Evolutionary conservation across 768 basidiomycete genomes (phyloP), one percentile per base, ranked within the genome.

Genomic region (Tylopilus subfusipes): DNA sequence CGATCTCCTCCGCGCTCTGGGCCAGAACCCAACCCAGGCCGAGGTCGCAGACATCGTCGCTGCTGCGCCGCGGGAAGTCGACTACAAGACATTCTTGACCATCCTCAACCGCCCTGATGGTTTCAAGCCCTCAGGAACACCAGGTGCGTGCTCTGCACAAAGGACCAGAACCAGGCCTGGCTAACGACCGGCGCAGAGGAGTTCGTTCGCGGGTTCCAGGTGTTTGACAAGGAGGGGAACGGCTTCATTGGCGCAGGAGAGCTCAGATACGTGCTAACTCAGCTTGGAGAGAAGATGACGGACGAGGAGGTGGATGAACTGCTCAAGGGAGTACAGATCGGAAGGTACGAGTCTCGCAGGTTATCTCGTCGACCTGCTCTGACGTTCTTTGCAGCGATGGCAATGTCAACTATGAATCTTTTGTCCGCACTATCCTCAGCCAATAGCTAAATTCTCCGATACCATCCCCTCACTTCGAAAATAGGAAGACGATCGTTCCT

Each of bases 11-110:
- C 83, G 97, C 42, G 93, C 93, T 0, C 77, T 99, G 4, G 97
- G 97, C 3, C 97, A 98, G 76, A 99, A 99, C 70, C 97, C 97
- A n/a, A 98, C 96, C 0, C 97, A 98, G 70, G 86, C 90, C n/a
- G 95, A 99, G 72, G 94, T 98, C 5, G 82, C 83, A 10, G 88
- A 93, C 19, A 84, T 98, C 59, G 81, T 90, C 27, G 73, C 77
- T 5, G 69, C 74, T 14, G 85, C 91, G 3, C 91, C 91, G 16
- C 76, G 84, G 54, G 90, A 95, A 53, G 96, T 98, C 49, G 91
- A 95, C 72, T 98, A 94, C 78, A 87, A 90, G 71, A 83, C 89
- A 0, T 99, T 99, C 72, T 71, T 97, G 56, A 76, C 82, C n/a
- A 94, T 99, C 63, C 79, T 99, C 52, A 96, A 98, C 70, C 83